Evolutionary conservation across 371 early-diverging fungal species (phyloP), one percentile per base, ranked within the genome.

Genomic region (Phascolomyces articulosus): DNA sequence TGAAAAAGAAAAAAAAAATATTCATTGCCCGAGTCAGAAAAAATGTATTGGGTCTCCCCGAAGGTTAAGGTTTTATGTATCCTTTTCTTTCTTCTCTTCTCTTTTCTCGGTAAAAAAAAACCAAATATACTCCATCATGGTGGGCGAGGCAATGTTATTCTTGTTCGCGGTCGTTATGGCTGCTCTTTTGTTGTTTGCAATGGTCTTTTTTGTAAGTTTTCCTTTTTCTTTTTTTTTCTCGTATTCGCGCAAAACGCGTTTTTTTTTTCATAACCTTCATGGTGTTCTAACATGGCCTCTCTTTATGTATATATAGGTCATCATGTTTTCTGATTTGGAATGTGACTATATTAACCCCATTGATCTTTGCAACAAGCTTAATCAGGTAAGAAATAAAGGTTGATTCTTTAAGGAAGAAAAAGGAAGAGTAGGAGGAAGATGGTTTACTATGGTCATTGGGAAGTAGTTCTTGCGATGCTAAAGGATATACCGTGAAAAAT

Each of bases 341-440:
- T 93, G 94, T 83, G 98, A 98, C 71, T 98, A 96, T 82, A 95
- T 98, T 79, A 98, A 98, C 78, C 98, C 98, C 9, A 98, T 98
- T 71, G 98, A 98, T 77, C 88, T 97, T 57, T 96, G 96, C 82
- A 93, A 92, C 79, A 94, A 91, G 71, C 84, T 98, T 66, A 98
- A 98, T 77, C 94, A 91, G 86, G 96, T 93, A 85, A 62, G 54
- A 18, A 9, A 26, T 28, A 31, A 0, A 24, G 18, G 1, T 34
- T 34, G 6, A 34, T 34, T 34, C 11, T 34, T 34, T 11, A 7
- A 21, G 8, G 1, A 9, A 4, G 23, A 16, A 10, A 1, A 18
- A 23, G 11, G 18, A 53, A 7, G n/a, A n/a, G n/a, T n/a, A n/a
- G n/a, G n/a, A n/a, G n/a, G n/a, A n/a, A n/a, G n/a, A n/a, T n/a